Conservation (phyloP, 768 basidiomycete species). For the Suillus luteus region DNA sequence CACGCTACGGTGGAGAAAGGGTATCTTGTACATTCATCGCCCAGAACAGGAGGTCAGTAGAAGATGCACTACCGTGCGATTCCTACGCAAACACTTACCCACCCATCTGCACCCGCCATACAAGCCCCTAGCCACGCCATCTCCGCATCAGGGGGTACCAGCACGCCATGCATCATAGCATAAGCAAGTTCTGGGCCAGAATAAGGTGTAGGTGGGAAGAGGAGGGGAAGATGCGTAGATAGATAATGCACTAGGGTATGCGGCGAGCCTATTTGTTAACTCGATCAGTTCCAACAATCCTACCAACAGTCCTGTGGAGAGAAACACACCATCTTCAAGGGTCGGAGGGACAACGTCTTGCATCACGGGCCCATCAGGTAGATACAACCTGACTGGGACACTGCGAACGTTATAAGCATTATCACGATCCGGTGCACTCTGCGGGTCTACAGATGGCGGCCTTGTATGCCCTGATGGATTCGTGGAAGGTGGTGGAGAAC, state of each 20-base stretch:
- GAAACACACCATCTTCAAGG: slow-evolving; percentile 68
- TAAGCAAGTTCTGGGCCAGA: slow-evolving; percentile 60
- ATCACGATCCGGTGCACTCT: slow-evolving; percentile 62
- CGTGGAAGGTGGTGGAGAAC: slow-evolving; percentile 53
- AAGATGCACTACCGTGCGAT: slow-evolving; percentile 33
- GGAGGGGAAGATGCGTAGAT: slow-evolving; percentile 71
- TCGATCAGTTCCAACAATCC: background rate
- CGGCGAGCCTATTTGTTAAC: slow-evolving; percentile 54
- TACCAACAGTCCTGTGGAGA: slow-evolving; percentile 7
- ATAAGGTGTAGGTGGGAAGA: slow-evolving; percentile 64
- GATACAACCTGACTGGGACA: slow-evolving; percentile 86
- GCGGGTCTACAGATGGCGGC: slow-evolving; percentile 64
- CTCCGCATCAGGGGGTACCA: slow-evolving; percentile 81
- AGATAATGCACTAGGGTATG: slow-evolving; percentile 73
- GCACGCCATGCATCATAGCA: slow-evolving; percentile 83
- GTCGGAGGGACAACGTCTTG: slow-evolving; percentile 88
- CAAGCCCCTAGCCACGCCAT: slow-evolving; percentile 95
- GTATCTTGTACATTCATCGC: background rate
- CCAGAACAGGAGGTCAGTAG: background rate
- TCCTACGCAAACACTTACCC: slow-evolving; percentile 88
- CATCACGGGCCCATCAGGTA: slow-evolving; percentile 87
- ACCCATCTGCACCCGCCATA: slow-evolving; percentile 91
- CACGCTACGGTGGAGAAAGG: background rate
- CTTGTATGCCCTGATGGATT: slow-evolving; percentile 65
- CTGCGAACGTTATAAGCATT: slow-evolving; percentile 86